Conservation (phyloP, 495 filamentous ascomycete species). For the Entonaema liquescens region DNA sequence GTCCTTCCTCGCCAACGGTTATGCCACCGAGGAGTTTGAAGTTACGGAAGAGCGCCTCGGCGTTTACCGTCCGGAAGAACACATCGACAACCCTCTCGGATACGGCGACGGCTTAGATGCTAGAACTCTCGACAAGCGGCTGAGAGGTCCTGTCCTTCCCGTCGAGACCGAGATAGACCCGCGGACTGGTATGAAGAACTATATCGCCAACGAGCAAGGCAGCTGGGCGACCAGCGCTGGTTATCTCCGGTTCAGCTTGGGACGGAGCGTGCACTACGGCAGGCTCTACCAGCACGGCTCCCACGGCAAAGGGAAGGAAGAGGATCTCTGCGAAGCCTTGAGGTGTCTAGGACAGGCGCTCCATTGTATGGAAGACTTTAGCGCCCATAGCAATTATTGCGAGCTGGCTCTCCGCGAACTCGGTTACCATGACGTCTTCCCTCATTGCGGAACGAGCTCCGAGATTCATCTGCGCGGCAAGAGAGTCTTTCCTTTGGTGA, state of each 20-base stretch:
- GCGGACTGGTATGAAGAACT: constrained; percentile 96
- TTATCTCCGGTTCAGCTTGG: constrained; percentile 86
- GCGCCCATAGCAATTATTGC: constrained; percentile 93
- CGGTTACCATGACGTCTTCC: constrained; percentile 81
- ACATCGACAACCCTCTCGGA: constrained; percentile 90
- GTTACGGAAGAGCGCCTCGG: constrained; percentile 92
- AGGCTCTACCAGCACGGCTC: constrained; percentile 82
- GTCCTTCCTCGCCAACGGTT: constrained; percentile 91
- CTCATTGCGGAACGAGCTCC: constrained; percentile 80
- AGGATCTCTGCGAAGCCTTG: constrained; percentile 89
- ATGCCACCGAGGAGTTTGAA: constrained; percentile 96
- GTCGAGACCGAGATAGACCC: constrained; percentile 84
- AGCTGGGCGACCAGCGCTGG: constrained; percentile 88
- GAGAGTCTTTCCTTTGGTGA: constrained; percentile 85
- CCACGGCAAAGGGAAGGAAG: constrained; percentile 72
- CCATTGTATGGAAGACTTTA: constrained; percentile 95
- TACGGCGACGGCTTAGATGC: constrained; percentile 92
- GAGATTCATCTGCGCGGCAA: constrained; percentile 77
- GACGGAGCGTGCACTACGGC: constrained; percentile 87
- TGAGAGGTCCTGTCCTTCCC: constrained; percentile 77
- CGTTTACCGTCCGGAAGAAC: constrained; percentile 93
- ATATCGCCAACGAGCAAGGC: constrained; percentile 90
- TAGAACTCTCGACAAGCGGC: constrained; percentile 80
- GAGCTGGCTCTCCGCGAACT: constrained; percentile 89
- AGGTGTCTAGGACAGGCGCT: constrained; percentile 87